Evolutionary conservation across 2,329 filamentous ascomycete species (phyloP), one percentile per base, ranked within the genome.

Genomic region (Fusarium clavum): DNA sequence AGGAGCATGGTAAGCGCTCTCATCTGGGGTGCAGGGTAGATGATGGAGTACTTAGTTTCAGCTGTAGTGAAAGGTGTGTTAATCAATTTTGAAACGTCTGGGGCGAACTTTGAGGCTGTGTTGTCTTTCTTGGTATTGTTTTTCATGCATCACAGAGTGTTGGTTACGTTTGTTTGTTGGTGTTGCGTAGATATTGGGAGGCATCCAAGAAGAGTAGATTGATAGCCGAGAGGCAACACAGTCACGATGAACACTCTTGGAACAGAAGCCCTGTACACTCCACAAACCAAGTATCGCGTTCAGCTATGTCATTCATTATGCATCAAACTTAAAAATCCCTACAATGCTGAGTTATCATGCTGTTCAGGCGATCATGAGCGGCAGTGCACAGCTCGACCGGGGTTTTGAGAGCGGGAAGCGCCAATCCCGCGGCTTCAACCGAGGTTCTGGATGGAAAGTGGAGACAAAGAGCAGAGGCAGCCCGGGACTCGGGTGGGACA

Each of bases 301-400:
- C 32, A 40, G 29, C 54, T 47, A 60, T 65, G 61, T 48, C 61
- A 65, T 41, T 8, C 54, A 65, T 41, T 6, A 60, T 60, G 47
- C 53, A 54, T 53, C 54, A 65, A 60, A 25, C 43, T 65, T 45
- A 34, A 44, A 25, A 14, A 61, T 8, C 64, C 72, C 45, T 59
- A 71, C 69, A 41, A 60, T 69, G 64, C 69, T 74, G 71, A 73
- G 49, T 74, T 64, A 30, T 14, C n/a, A 34, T 43, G 32, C 60
- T 44, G 30, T 71, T 64, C 68, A 70, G 67, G 68, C 63, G 51
- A 53, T 47, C 51, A 43, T 41, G 34, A 52, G 67, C 68, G 68
- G 68, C 67, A 52, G 63, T 71, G 68, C 63, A 64, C 45, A 67
- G 45, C 55, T 67, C 46, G 45, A 57, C 44, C 22, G 30, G 44